Evolutionary conservation across 192 early-diverging fungal species (phyloP), one percentile per base, ranked within the genome.

Genomic region (Linnemannia zychae): DNA sequence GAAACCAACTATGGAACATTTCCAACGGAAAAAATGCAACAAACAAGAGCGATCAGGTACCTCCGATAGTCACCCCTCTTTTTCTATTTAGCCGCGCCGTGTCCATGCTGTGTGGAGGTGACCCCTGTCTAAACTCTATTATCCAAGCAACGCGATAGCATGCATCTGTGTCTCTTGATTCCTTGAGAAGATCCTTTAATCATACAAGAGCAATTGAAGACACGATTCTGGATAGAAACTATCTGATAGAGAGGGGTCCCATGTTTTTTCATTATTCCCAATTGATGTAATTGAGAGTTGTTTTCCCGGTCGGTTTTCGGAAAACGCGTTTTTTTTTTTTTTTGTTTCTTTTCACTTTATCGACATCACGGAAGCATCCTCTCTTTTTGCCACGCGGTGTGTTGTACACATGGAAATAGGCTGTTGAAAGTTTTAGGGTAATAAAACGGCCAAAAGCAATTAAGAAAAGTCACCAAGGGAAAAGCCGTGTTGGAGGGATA

Each of bases 241-340:
- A 9, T 44, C 3, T 44, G 24, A 63, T 28, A 63, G 31, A 2
- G 20, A 31, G 28, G 57, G 28, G 24, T 4, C 57, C 57, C 57
- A 28, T 31, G 57, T 53, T 53, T n/a, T 22, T 52, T 52, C 28
- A 13, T 28, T 60, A 13, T 31, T 28, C 13, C 40, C 40, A 44
- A 44, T 60, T 60, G 57, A 0, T 60, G 48, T 13, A 60, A 13
- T 11, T 28, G 24, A 60, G 57, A 28, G 57, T 63, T 63, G 57
- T 63, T 24, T 63, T 24, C 57, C 57, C 24, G 57, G 57, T 63
- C 57, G 57, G 24, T 63, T 63, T 63, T 63, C 57, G 28, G 57
- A 63, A 22, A 22, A 63, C 28, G 57, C 57, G 12, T 63, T 28
- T 28, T 63, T 28, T 24, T 60, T 53, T 53, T 22, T 53, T 1